These are phyloP conservation scores for Tetrahymena borealis DNA, from an alignment of 73 alveolate genomes.

Conservation along the genomic window DNA sequence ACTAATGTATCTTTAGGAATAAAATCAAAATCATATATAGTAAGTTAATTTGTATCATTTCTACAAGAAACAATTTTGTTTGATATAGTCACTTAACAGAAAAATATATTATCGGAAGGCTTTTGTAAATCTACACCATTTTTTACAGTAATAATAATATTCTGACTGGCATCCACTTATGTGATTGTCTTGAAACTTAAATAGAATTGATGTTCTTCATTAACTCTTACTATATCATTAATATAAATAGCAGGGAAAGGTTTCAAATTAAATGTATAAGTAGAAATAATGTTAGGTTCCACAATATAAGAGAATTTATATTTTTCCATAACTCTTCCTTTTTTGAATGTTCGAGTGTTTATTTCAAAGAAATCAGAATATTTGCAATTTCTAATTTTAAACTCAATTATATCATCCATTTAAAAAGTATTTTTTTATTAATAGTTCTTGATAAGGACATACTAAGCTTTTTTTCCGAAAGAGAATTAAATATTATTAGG, in stretches of 20 bases:
- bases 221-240: background rate
- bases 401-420: too few relatives aligned
- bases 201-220: background rate
- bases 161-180: background rate
- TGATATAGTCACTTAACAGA: background rate
- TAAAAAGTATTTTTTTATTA: too few relatives aligned
- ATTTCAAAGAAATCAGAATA: background rate
- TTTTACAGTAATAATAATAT: too few relatives aligned
- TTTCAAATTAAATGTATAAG: too few relatives aligned
- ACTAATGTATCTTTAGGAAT: background rate
- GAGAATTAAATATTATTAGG: too few relatives aligned
- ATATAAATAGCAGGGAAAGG: background rate
- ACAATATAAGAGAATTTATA: background rate
- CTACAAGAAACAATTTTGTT: background rate
- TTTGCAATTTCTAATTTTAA: background rate
- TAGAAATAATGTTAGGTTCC: background rate
- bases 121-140: too few relatives aligned
- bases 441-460: too few relatives aligned
- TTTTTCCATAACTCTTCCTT: background rate
- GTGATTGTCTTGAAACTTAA: background rate
- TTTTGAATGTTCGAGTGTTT: background rate
- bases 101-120: background rate
- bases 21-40: background rate
- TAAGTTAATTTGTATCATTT: too few relatives aligned
- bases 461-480: too few relatives aligned